Evolutionary conservation across 768 basidiomycete species (phyloP).

Genomic region (Lanmaoa rubissima): DNA sequence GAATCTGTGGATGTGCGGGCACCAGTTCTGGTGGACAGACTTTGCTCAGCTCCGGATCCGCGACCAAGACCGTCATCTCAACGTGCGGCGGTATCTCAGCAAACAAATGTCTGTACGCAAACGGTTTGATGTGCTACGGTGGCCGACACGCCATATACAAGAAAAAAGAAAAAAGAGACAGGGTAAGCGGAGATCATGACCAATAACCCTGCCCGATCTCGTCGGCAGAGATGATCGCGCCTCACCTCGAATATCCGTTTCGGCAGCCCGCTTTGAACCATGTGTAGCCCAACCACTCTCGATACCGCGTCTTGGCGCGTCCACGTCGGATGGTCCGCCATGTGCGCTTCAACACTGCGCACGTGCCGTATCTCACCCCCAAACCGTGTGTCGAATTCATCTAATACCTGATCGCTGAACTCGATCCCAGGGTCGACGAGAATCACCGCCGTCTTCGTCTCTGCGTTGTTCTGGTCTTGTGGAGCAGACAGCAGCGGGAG

Average conservation of each 20-base stretch:
- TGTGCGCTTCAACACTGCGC: conserved; percentile 5
- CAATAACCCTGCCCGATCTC: no score
- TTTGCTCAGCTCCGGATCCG: conserved; percentile 7
- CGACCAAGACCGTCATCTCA: conserved; percentile 14
- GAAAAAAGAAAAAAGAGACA: background rate
- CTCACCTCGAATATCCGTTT: conserved; percentile 9
- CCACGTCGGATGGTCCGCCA: conserved; percentile 15
- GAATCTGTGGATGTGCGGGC: conserved; percentile 4
- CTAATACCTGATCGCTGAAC: background rate
- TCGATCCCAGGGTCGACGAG: conserved; percentile 18
- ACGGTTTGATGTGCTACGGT: conserved; percentile 15
- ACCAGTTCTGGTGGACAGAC: conserved; percentile 5
- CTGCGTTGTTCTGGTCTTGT: background rate
- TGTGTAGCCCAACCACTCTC: conserved; percentile 9
- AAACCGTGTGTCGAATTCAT: background rate
- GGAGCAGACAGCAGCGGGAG: conserved; percentile 7
- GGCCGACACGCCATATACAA: background rate
- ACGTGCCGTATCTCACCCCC: background rate
- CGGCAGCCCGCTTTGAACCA: conserved; percentile 5
- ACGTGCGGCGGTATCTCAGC: conserved; percentile 7
- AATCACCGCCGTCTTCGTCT: background rate
- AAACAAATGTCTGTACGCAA: conserved; percentile 14
- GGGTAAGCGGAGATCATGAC: background rate
- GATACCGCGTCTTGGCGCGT: conserved; percentile 12
- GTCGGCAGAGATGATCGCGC: background rate